Evolutionary conservation across 208 protist genomes (phyloP).

Genomic region (Phytomonas francai): DNA sequence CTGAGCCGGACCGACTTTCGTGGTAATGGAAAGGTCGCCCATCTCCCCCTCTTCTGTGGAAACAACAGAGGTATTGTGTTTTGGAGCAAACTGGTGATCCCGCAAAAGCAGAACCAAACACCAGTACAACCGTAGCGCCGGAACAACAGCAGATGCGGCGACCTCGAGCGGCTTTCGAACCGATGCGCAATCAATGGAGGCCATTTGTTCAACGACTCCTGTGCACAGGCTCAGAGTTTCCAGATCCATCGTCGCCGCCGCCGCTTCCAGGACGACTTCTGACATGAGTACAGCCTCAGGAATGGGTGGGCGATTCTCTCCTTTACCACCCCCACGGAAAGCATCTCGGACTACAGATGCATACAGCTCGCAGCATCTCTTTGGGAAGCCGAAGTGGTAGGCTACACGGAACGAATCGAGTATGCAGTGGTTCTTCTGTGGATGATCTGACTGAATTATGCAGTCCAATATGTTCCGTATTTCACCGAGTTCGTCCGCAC

Average conservation of each 20-base stretch:
- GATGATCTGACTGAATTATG: neutral
- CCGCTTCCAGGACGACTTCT: conserved; percentile 22
- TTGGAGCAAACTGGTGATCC: conserved; percentile 4
- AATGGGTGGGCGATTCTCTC: neutral
- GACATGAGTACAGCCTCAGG: conserved; percentile 4
- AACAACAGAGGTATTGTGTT: neutral
- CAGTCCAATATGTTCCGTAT: neutral
- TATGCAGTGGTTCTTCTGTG: conserved; percentile 5
- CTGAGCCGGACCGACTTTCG: conserved; percentile 6
- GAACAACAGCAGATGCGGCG: neutral
- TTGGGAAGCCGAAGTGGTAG: conserved; percentile 3
- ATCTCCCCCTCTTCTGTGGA: neutral
- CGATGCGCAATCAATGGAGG: neutral
- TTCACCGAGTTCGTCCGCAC: conserved; percentile 2
- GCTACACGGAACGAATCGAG: neutral
- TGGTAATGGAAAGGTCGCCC: neutral
- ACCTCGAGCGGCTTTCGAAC: neutral
- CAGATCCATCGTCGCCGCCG: conserved; percentile 16
- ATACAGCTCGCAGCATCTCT: conserved; percentile 9
- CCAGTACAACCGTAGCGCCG: conserved; percentile 1
- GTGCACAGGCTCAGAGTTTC: conserved; percentile 13
- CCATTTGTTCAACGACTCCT: neutral
- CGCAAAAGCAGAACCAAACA: neutral
- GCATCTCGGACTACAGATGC: neutral
- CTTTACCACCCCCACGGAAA: neutral